Evolutionary conservation across 2,329 filamentous ascomycete genomes (phyloP), one percentile per base, ranked within the genome.

Genomic region (Fusarium illudens): DNA sequence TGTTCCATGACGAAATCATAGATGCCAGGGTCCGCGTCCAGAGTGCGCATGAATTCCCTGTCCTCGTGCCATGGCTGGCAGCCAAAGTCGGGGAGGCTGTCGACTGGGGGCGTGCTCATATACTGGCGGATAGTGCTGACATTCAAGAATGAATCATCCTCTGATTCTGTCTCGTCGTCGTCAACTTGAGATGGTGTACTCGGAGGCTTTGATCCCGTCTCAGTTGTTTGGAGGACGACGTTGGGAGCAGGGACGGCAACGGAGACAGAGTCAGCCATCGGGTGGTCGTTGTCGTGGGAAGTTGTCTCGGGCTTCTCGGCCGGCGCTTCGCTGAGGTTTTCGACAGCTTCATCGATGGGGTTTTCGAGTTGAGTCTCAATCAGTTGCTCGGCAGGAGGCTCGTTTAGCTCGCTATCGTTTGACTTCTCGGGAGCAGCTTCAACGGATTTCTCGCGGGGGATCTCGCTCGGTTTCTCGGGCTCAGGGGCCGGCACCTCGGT

Each of bases 151-250:
- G 85, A 81, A 34, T 85, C 80, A 39, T 84, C 84, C 51, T 88
- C 86, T 8, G 85, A 82, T 63, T 87, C 85, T 3, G 85, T 87
- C 49, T 84, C 84, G 52, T 86, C 80, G 30, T 84, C 84, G 51
- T 84, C 84, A 29, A 81, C 78, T 37, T 83, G 83, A 4, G 84
- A 86, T 4, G 84, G 83, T 8, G 81, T 86, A 61, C 80, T 85
- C 0, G 80, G 79, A 6, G 74, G 73, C 29, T 73, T 81, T n/a
- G 76, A 75, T 27, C 57, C 72, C n/a, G 60, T 56, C 48, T 79
- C 78, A 8, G 67, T 73, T 6, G 72, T 73, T 62, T 77, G 77
- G 25, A 73, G 54, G 3, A 72, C 60, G 20, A 68, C 53, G 30
- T 62, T 63, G 2, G 68, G 62, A 13, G 63, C 50, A 11, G 59